phyloP scores from a whole-genome alignment of 352 stramenopile species.

The Phytophthora niederhauseri region DNA sequence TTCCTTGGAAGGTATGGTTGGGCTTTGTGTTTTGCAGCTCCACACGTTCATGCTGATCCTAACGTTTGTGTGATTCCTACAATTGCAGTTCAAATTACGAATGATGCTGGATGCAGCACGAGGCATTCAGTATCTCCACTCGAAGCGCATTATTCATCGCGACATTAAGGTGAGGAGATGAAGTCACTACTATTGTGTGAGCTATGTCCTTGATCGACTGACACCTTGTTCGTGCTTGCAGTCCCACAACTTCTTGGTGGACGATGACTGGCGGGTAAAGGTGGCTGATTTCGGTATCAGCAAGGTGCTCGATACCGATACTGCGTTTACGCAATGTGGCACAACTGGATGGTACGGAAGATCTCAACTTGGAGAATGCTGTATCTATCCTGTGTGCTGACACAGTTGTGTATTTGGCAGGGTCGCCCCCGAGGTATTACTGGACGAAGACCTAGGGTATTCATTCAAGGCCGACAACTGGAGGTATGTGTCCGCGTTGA shows the following conservation, averaged over 20 bases:
- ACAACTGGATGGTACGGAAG: conserved; percentile 81
- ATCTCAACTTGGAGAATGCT: background rate
- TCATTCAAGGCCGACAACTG: conserved; percentile 92
- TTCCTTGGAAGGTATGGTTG: conserved; percentile 84
- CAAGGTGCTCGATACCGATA: conserved; percentile 87
- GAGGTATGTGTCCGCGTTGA: conserved; percentile 53
- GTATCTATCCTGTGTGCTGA: background rate
- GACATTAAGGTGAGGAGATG: conserved; percentile 83
- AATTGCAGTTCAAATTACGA: conserved; percentile 83
- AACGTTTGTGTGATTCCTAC: conserved; percentile 10
- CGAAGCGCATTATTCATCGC: conserved; percentile 87
- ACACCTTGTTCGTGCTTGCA: conserved; percentile 21
- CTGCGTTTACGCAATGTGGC: conserved; percentile 87
- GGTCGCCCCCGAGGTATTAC: conserved; percentile 87
- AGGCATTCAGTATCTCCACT: conserved; percentile 91
- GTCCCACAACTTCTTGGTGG: conserved; percentile 92
- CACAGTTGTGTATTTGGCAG: conserved; percentile 32
- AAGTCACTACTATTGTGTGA: background rate
- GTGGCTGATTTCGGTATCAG: conserved; percentile 91
- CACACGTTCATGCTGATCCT: background rate
- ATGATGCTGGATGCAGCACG: conserved; percentile 91
- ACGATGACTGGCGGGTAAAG: conserved; percentile 91
- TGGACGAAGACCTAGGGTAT: conserved; percentile 90
- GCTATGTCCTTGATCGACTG: background rate
- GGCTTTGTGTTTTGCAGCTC: background rate